Conservation (phyloP, 805 yeast species). For the Wickerhamiella nectarea region DNA sequence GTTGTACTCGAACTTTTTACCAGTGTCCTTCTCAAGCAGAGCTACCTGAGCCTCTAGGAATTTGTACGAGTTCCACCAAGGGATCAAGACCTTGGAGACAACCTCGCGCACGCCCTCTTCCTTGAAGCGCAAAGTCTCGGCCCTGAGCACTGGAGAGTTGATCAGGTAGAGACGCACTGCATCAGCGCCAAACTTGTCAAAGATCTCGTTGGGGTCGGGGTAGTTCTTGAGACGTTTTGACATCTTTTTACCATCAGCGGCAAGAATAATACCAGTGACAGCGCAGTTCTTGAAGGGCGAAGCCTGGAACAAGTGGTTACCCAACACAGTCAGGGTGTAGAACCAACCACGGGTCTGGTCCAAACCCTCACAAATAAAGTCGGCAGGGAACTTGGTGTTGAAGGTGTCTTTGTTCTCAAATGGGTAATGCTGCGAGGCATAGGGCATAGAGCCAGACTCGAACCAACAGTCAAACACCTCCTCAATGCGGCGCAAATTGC, state of each 20-base stretch:
- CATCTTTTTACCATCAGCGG: constrained; percentile 98
- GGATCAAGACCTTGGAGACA: constrained; percentile 85
- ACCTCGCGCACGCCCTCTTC: constrained; percentile 99
- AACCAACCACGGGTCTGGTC: constrained; percentile 99
- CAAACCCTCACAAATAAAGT: constrained; percentile 95
- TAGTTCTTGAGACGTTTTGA: constrained; percentile 95
- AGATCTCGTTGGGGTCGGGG: constrained; percentile 80
- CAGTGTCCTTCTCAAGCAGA: constrained; percentile 61
- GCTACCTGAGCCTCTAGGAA: constrained; percentile 92
- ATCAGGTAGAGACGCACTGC: constrained; percentile 90
- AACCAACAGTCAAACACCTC: constrained; percentile 99
- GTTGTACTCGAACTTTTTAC: constrained; percentile 59
- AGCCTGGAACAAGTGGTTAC: constrained; percentile 81
- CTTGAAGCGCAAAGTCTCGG: constrained; percentile 90
- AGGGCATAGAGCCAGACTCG: constrained; percentile 99
- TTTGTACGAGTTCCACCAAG: constrained; percentile 98
- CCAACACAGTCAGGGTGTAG: constrained; percentile 88
- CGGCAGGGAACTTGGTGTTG: constrained; percentile 76
- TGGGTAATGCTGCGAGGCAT: constrained; percentile 93
- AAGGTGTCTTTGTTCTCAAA: constrained; percentile 71
- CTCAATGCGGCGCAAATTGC: constrained; percentile 75
- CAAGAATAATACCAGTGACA: constrained; percentile 91
- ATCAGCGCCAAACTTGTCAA: constrained; percentile 91
- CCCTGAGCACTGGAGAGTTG: constrained; percentile 93
- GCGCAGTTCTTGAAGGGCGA: constrained; percentile 94